Evolutionary conservation across 768 basidiomycete species (phyloP), one percentile per base, ranked within the genome.

Genomic region (Agaricus bisporus): DNA sequence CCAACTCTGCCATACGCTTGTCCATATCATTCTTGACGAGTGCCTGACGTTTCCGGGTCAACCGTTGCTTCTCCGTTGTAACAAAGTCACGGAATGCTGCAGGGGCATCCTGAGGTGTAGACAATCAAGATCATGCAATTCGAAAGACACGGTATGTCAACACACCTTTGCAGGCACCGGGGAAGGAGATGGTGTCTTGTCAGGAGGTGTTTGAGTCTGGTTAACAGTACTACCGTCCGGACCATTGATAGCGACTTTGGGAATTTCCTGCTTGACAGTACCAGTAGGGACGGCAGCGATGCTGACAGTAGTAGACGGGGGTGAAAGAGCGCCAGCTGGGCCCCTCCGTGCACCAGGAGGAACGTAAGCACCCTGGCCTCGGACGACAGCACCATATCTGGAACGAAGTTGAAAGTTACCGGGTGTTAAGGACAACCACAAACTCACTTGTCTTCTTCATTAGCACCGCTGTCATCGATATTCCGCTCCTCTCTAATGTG

Each of bases 361-460:
- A 37, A 98, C 82, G 66, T 99, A 99, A 22, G 95, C 95, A 62
- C 88, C 88, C 15, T 86, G 77, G 29, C 85, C 79, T 53, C 97
- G 88, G 47, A 89, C 85, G 28, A 98, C 97, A 25, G 93, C 94
- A 53, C 90, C 89, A 65, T 92, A 98, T 69, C 94, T 97, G 64
- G 39, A 54, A 54, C 32, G 50, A 46, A 39, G 12, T 52, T 41
- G 55, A 44, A 66, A 66, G 26, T 9, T 17, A 17, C 49, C 68
- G 56, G 55, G 56, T 38, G 52, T 35, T 41, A 54, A 29, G 17
- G 20, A 54, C 46, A 61, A 55, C 48, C 49, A 47, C 56, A 41
- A 20, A 64, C 81, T 63, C 58, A 98, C 95, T 91, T 95, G 73
- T 98, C 95, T 69, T 99, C 97, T 72, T 99, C 97, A 65, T 95